Conservation (phyloP, 1,284 basidiomycete species). For the Leccinum fuscescens region DNA sequence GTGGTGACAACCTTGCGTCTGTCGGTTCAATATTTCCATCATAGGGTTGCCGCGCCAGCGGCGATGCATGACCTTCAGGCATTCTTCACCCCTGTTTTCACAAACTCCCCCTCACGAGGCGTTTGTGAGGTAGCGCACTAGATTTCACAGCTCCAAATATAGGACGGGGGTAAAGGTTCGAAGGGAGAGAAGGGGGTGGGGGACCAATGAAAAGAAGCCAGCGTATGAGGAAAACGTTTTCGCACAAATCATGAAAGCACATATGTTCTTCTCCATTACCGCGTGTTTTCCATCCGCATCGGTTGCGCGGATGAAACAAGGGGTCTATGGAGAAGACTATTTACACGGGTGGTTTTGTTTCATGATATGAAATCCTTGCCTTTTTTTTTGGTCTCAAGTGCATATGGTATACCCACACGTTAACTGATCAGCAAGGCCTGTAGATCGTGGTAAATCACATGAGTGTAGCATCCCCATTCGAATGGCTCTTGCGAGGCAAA, state of each 20-base stretch:
- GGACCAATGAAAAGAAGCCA: background rate
- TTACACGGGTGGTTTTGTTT: slow-evolving; percentile 6
- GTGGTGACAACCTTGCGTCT: background rate
- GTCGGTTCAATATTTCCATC: slow-evolving; percentile 1
- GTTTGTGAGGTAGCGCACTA: slow-evolving; percentile 19
- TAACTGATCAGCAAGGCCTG: slow-evolving; percentile 16
- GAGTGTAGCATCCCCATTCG: background rate
- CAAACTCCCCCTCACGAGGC: slow-evolving; percentile 19
- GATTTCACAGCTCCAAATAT: background rate
- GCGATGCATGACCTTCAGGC: background rate
- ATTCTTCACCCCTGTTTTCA: slow-evolving; percentile 1
- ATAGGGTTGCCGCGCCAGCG: background rate
- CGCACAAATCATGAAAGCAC: background rate
- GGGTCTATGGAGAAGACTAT: slow-evolving; percentile 1
- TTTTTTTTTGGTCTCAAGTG: background rate
- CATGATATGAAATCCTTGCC: slow-evolving; percentile 22
- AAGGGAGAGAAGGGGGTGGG: background rate
- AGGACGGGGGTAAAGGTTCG: background rate
- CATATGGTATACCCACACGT: background rate
- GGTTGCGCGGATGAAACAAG: slow-evolving; percentile 24
- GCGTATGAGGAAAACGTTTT: background rate
- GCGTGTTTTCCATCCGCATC: slow-evolving; percentile 14
- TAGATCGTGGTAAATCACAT: slow-evolving; percentile 12
- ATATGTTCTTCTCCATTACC: background rate
- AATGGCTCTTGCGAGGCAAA: background rate